These are phyloP conservation scores for Microdochium nivale DNA, from an alignment of 2,329 filamentous ascomycete species.

Conservation along the genomic window DNA sequence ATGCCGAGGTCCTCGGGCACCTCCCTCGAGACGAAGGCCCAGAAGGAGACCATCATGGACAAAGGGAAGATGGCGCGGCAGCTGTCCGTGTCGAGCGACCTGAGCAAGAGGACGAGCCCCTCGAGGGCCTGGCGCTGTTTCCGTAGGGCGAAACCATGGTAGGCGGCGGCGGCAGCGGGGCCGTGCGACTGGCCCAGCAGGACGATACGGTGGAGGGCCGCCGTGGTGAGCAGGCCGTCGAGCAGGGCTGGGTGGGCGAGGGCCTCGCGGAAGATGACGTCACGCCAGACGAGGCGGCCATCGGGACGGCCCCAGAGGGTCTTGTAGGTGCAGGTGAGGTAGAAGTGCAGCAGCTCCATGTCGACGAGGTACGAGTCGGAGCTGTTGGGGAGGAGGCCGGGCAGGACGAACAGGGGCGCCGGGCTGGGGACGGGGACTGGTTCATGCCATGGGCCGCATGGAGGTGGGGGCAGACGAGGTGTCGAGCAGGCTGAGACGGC, in stretches of 20 bases:
- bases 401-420: neutral
- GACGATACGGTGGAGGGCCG: neutral
- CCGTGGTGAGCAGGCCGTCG: constrained; percentile 8
- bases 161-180: neutral
- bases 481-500: neutral
- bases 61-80: constrained; percentile 4
- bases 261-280: constrained; percentile 9
- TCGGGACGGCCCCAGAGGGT: neutral
- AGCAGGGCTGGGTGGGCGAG: constrained; percentile 4
- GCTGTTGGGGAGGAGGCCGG: neutral
- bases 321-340: neutral
- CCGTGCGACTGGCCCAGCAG: neutral
- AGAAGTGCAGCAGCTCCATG: constrained; percentile 1
- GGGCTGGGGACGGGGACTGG: neutral
- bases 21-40: constrained; percentile 8
- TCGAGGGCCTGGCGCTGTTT: neutral
- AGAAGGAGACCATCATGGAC: constrained; percentile 8
- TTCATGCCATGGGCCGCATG: neutral
- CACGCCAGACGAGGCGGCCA: constrained; percentile 9
- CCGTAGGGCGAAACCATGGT: constrained; percentile 3
- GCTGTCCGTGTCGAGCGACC: constrained; percentile 1
- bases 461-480: neutral
- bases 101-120: constrained; percentile 1
- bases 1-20: constrained; percentile 6
- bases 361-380: neutral